Base-by-base conservation (phyloP, 2,329 filamentous ascomycete species). In the Aspergillus caelatus region DNA sequence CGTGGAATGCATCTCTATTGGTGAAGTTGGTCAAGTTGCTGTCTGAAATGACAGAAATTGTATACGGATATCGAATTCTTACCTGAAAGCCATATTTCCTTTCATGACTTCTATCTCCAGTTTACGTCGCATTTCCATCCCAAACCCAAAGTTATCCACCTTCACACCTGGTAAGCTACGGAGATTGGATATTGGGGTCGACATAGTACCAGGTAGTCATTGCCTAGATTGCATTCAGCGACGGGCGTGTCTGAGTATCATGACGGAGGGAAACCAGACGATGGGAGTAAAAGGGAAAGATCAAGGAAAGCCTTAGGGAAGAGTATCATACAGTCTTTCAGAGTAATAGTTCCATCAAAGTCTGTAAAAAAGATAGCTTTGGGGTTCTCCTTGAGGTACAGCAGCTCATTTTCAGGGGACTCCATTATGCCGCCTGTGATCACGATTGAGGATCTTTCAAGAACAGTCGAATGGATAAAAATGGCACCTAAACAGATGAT, bases 351-450 rank as follows among this genome's bases (percentile, higher is more conserved):
- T 12, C 58, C 58, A 19, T 60, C 58, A 41, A 60, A 60, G 36
- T 60, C 58, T 12, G 58, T 60, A 23, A 60, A 60, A 21, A 60
- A 60, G 50, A 60, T 60, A 32, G 36, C 26, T 21, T 46, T 55
- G 16, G 58, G 58, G 28, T 55, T 19, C 8, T 32, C 39, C 16
- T 19, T 26, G 23, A 60, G 48, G 16, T 60, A 60, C 3, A 19
- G 58, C 16, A 60, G 32, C 3, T 32, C 48, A 11, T 41, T 10
- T n/a, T 41, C 16, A 41, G 19, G 2, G 16, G 8, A 45, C 16
- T 54, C 16, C 58, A 57, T 48, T 28, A 48, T 48, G 19, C 4
- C 21, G n/a, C 45, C 21, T 26, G 34, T 36, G 34, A 16, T 3
- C 34, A 36, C 14, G 34, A 36, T 36, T 36, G 14, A 16, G 34